phyloP scores from a whole-genome alignment of 257 asterid genomes.

The Nicotiana paniculata region DNA sequence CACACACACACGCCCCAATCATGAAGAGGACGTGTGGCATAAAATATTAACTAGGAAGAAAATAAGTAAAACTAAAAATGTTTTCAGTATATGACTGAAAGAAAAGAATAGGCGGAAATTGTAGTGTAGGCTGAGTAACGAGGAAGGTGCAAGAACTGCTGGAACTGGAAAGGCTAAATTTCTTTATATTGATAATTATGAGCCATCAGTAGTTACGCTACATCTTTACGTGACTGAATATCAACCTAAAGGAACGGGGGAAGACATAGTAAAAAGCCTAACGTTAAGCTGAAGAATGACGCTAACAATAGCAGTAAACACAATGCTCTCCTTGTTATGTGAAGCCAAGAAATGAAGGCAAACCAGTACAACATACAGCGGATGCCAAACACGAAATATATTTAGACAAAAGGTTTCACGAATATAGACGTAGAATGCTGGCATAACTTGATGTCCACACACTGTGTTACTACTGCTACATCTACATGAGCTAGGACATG shows the following conservation, averaged over 20 bases:
- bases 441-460: not conserved
- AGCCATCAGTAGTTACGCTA: too few relatives aligned
- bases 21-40: too few relatives aligned
- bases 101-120: too few relatives aligned
- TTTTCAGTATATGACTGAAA: too few relatives aligned
- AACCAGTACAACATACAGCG: not conserved
- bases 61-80: too few relatives aligned
- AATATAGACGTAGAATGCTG: not conserved
- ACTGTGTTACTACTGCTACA: not conserved
- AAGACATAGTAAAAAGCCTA: not conserved
- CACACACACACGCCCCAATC: too few relatives aligned
- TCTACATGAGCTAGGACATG: not conserved
- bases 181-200: too few relatives aligned
- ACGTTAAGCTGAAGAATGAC: not conserved
- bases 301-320: not conserved
- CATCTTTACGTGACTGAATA: too few relatives aligned
- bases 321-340: not conserved
- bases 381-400: not conserved
- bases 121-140: too few relatives aligned
- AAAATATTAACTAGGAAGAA: too few relatives aligned
- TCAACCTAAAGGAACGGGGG: not conserved
- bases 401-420: not conserved
- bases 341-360: not conserved
- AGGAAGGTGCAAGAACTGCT: too few relatives aligned
- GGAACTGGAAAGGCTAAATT: too few relatives aligned